phyloP scores from a whole-genome alignment of 2,329 filamentous ascomycete species.

The Fusarium udum region DNA sequence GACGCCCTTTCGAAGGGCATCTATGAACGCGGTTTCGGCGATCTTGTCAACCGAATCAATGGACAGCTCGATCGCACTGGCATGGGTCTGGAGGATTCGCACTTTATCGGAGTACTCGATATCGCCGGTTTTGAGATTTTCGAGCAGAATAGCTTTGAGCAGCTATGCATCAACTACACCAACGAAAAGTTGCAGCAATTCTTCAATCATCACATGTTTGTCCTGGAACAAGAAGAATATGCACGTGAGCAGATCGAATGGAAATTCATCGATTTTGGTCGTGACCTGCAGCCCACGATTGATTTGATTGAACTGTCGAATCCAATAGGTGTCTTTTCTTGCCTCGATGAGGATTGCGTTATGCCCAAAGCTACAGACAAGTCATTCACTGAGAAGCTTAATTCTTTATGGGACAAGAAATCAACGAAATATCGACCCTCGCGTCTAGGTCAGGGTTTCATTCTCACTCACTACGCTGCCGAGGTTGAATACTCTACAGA shows the following conservation, averaged over 20 bases:
- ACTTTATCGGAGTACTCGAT: conserved; percentile 97
- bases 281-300: conserved; percentile 96
- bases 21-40: conserved; percentile 94
- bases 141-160: conserved; percentile 97
- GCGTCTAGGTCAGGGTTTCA: conserved; percentile 88
- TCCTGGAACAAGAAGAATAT: conserved; percentile 97
- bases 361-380: conserved; percentile 99
- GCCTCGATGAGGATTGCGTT: conserved; percentile 95
- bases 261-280: conserved; percentile 99
- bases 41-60: conserved; percentile 92
- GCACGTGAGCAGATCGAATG: conserved; percentile 97
- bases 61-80: conserved; percentile 87
- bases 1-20: conserved; percentile 96
- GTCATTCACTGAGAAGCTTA: conserved; percentile 97
- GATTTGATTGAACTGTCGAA: conserved; percentile 96
- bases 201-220: conserved; percentile 99
- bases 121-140: conserved; percentile 99
- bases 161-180: conserved; percentile 99
- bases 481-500: conserved; percentile 97
- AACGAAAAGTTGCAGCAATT: conserved; percentile 99
- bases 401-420: conserved; percentile 96
- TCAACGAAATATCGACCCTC: conserved; percentile 92
- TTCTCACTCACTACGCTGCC: conserved; percentile 95
- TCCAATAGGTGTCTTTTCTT: conserved; percentile 98
- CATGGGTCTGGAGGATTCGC: conserved; percentile 84